These are phyloP conservation scores for Bromus sterilis DNA, from an alignment of 176 grass and related monocot species.

Conservation along the genomic window DNA sequence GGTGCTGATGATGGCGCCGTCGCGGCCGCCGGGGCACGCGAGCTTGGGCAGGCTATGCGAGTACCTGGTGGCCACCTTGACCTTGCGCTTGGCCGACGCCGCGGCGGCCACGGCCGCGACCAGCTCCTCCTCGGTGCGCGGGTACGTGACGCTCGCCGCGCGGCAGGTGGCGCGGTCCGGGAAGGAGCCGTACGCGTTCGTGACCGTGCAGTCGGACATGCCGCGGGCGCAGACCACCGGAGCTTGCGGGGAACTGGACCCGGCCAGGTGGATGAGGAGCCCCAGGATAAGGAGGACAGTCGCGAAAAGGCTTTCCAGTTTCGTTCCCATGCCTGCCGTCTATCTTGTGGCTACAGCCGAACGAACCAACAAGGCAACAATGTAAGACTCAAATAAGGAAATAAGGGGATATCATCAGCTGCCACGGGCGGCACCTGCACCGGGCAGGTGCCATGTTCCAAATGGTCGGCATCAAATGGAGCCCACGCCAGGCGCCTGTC, in stretches of 20 bases:
- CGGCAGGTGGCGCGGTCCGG: slow-evolving; percentile 38
- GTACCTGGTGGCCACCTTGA: slow-evolving; percentile 36
- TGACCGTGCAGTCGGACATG: slow-evolving; percentile 26
- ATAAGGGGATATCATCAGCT: too few species aligned
- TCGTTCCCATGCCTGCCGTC: too few species aligned
- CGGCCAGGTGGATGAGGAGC: not conserved
- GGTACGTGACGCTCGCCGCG: slow-evolving; percentile 24
- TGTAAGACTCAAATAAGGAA: too few species aligned
- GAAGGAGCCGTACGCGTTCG: slow-evolving; percentile 45
- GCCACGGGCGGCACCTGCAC: too few species aligned
- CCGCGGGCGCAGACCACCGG: slow-evolving; percentile 14
- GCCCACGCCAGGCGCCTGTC: too few species aligned
- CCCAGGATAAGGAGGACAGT: too few species aligned
- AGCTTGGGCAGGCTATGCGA: slow-evolving; percentile 56
- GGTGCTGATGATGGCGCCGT: slow-evolving; percentile 37
- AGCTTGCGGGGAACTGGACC: slow-evolving; percentile 24
- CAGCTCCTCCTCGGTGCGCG: slow-evolving; percentile 48
- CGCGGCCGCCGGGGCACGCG: slow-evolving; percentile 32
- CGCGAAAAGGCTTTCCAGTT: too few species aligned
- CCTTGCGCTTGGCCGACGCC: slow-evolving; percentile 4
- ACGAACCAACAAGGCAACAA: too few species aligned
- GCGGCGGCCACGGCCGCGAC: slow-evolving; percentile 34
- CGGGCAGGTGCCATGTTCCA: too few species aligned
- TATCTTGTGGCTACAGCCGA: too few species aligned
- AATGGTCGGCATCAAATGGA: too few species aligned